phyloP scores from a whole-genome alignment of 2,329 filamentous ascomycete species.

The Penicillium digitatum region DNA sequence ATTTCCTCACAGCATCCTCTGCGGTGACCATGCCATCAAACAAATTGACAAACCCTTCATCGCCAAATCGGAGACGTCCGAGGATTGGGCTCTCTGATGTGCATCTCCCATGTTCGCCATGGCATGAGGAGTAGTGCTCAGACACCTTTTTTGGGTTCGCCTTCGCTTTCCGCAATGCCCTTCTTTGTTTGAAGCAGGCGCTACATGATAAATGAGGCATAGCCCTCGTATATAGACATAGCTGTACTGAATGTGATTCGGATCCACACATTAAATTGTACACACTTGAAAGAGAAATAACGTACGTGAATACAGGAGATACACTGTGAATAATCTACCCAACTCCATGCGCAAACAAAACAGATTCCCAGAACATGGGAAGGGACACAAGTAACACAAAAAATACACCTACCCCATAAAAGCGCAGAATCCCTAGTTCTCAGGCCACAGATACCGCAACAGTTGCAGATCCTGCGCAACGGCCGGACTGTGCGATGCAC shows the following conservation, averaged over 20 bases:
- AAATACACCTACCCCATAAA: background rate
- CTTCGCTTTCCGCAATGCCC: conserved; percentile 11
- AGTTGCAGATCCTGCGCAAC: conserved; percentile 41
- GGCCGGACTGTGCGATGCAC: conserved; percentile 37
- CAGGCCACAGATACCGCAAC: conserved; percentile 29
- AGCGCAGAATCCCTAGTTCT: conserved; percentile 1
- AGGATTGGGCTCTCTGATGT: conserved; percentile 72
- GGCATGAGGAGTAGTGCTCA: background rate
- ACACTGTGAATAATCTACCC: background rate
- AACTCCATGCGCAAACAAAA: conserved; percentile 7
- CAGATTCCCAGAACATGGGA: background rate
- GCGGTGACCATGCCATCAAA: conserved; percentile 91
- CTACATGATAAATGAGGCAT: background rate
- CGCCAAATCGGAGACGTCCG: conserved; percentile 63
- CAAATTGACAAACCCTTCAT: conserved; percentile 92
- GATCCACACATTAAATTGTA: background rate
- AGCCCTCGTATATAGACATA: conserved; percentile 4
- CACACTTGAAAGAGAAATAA: background rate
- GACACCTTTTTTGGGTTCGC: background rate
- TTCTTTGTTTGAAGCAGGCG: conserved; percentile 1
- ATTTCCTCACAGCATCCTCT: conserved; percentile 65
- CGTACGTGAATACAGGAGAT: background rate
- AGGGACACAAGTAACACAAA: background rate
- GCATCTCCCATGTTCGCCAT: background rate
- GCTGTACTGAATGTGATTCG: background rate